A percentile compares a stretch with the other conserved stretches of the same genome.
phyloP scores from a whole-genome alignment of 306 rosid genomes.

The Gillenia trifoliata region DNA sequence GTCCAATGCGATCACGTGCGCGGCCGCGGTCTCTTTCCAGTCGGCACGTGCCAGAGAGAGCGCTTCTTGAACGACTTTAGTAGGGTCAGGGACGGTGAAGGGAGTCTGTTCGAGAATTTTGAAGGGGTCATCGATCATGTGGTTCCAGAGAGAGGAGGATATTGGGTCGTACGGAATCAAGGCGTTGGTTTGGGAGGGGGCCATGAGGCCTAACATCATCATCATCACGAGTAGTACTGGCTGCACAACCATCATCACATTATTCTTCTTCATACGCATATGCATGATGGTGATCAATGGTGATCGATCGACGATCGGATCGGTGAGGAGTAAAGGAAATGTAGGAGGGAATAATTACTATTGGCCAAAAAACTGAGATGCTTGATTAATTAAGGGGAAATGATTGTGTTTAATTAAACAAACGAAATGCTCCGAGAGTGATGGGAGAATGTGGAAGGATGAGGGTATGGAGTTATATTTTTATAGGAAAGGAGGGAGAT shows the following conservation, averaged over 20 bases:
- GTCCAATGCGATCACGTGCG: slow-evolving; percentile 32
- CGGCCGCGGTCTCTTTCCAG: slow-evolving; percentile 34
- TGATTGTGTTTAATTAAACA: background rate
- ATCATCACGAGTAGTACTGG: background rate
- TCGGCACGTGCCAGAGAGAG: slow-evolving; percentile 43
- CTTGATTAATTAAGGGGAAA: too few species aligned
- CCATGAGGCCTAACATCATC: background rate
- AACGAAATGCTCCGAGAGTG: background rate
- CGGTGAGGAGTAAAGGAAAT: background rate
- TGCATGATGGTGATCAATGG: background rate
- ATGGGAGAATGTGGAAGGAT: background rate
- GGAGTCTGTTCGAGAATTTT: slow-evolving; percentile 41
- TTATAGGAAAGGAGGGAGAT: background rate
- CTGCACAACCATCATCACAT: background rate
- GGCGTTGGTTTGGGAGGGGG: slow-evolving; percentile 12
- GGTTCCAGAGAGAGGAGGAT: slow-evolving; percentile 17
- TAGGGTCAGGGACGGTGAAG: slow-evolving; percentile 3
- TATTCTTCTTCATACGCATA: too few species aligned
- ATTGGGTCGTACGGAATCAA: slow-evolving; percentile 23
- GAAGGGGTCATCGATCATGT: slow-evolving; percentile 38
- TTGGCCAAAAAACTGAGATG: too few species aligned
- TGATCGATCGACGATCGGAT: background rate
- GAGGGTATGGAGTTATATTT: background rate
- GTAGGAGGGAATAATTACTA: too few species aligned
- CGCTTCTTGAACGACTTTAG: slow-evolving; percentile 1